Evolutionary conservation across 2,329 filamentous ascomycete species (phyloP).

Genomic region (Fusarium humuli): DNA sequence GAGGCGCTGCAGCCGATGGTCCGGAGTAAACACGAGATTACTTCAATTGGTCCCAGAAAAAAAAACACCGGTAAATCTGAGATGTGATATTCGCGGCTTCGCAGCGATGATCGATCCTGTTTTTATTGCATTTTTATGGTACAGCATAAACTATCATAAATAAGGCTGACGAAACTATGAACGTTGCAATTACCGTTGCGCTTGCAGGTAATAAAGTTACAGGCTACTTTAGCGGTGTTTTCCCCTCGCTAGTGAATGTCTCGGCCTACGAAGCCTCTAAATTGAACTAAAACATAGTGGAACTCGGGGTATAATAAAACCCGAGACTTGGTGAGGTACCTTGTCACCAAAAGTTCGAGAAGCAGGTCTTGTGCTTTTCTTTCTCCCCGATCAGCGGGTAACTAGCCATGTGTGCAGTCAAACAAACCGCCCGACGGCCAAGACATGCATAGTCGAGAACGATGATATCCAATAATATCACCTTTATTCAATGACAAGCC

Average conservation of each 20-base stretch:
- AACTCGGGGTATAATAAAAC: neutral
- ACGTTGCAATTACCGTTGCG: neutral
- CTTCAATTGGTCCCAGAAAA: neutral
- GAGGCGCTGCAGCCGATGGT: conserved; percentile 10
- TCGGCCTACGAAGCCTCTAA: neutral
- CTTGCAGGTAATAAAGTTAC: neutral
- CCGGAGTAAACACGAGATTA: neutral
- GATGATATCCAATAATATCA: neutral
- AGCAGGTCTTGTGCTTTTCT: neutral
- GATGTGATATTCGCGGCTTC: neutral
- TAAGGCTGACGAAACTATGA: neutral
- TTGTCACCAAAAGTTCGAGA: accelerated
- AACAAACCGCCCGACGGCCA: neutral
- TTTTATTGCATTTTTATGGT: neutral
- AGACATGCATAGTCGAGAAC: neutral
- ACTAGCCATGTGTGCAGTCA: neutral
- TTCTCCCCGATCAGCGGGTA: neutral
- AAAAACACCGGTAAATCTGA: neutral
- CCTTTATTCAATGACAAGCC: too few relatives aligned
- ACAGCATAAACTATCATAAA: neutral
- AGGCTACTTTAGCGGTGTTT: neutral
- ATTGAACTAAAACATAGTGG: neutral
- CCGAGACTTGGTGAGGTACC: neutral
- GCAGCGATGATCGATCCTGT: conserved; percentile 3
- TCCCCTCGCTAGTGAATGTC: neutral